Evolutionary conservation across 805 yeast genomes (phyloP).

Genomic region (Monosporozyma solicola): DNA sequence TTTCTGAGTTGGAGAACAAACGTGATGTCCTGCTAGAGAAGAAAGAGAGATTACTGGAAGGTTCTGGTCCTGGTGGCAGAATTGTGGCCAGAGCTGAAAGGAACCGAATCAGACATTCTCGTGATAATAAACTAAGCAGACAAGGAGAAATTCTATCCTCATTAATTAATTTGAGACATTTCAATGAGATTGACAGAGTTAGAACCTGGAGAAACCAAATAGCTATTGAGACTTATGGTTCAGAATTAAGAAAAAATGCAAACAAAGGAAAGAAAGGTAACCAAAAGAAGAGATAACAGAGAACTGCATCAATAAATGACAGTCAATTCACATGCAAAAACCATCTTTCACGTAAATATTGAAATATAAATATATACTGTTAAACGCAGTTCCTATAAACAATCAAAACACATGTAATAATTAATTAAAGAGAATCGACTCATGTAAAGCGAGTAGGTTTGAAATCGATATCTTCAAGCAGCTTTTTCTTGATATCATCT

Average conservation of each 20-base stretch:
- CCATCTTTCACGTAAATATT: background rate
- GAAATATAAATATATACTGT: background rate
- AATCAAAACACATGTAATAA: background rate
- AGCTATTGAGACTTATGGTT: conserved; percentile 18
- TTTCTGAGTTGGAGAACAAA: conserved; percentile 24
- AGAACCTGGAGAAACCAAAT: conserved; percentile 22
- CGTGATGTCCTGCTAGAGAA: conserved; percentile 19
- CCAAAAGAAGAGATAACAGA: background rate
- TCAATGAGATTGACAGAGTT: conserved; percentile 15
- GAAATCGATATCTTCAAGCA: background rate
- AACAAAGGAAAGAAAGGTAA: conserved; percentile 22
- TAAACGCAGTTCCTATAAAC: background rate
- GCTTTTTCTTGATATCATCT: background rate
- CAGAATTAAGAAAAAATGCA: conserved; percentile 21
- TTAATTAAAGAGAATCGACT: background rate
- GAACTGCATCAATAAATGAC: background rate
- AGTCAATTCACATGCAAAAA: background rate
- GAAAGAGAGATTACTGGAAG: conserved; percentile 10
- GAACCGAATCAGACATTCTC: conserved; percentile 12
- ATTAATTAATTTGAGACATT: conserved; percentile 17
- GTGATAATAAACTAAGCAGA: conserved; percentile 17
- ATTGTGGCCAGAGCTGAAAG: conserved; percentile 18
- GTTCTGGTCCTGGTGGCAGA: conserved; percentile 16
- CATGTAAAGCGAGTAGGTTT: background rate
- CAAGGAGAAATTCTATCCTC: conserved; percentile 22